phyloP scores from a whole-genome alignment of 306 rosid genomes.

The Macrotyloma uniflorum region DNA sequence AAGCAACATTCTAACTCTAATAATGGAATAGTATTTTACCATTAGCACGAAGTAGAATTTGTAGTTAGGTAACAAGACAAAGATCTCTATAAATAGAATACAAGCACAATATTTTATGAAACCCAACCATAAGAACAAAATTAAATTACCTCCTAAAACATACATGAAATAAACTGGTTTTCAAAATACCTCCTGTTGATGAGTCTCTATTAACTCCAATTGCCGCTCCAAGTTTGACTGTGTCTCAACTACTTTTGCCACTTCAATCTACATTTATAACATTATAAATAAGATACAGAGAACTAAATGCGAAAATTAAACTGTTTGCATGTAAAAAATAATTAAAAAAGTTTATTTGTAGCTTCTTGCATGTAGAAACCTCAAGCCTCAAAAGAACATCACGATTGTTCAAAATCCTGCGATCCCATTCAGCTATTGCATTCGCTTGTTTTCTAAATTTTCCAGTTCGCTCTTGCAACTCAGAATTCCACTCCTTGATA shows the following conservation, averaged over 20 bases:
- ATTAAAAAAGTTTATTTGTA: conserved; percentile 9
- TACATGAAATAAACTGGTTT: conserved; percentile 8
- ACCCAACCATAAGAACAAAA: conserved; percentile 4
- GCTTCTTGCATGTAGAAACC: conserved; percentile 48
- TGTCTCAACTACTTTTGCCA: conserved; percentile 90
- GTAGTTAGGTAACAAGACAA: not conserved
- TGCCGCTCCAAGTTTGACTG: conserved; percentile 89
- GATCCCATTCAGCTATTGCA: conserved; percentile 95
- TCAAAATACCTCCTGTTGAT: conserved; percentile 87
- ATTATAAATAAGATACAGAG: conserved; percentile 33
- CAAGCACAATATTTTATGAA: not conserved
- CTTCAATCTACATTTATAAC: conserved; percentile 71
- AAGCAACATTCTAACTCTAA: conserved; percentile 12
- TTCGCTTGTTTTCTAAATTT: conserved; percentile 95
- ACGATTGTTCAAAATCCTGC: conserved; percentile 87
- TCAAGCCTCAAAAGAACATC: conserved; percentile 85
- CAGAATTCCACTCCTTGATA: conserved; percentile 94
- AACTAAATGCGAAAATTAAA: not conserved
- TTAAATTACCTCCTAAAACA: not conserved
- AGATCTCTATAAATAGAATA: not conserved
- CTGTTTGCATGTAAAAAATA: not conserved
- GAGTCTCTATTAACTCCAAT: conserved; percentile 91
- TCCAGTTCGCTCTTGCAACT: conserved; percentile 95
- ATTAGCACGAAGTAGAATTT: conserved; percentile 9
- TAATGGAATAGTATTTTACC: not conserved